A percentile compares a stretch with the other conserved stretches of the same genome.
Evolutionary conservation across 768 basidiomycete genomes (phyloP).

Genomic region (Mycena crocata): DNA sequence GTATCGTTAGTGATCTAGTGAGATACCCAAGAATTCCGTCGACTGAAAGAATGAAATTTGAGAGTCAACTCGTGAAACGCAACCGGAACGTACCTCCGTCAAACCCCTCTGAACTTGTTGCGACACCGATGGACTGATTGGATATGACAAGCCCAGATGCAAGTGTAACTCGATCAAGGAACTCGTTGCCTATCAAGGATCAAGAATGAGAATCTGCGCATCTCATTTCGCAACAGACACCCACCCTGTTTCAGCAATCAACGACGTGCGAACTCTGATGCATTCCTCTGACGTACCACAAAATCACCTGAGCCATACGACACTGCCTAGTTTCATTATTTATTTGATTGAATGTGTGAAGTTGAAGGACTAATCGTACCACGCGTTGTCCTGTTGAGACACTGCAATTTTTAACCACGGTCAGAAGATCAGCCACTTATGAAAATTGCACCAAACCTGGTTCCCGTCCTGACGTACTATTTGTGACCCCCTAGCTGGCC

Average conservation of each 20-base stretch:
- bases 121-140: slow-evolving; percentile 61
- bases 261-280: not conserved
- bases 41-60: slow-evolving; percentile 31
- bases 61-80: not conserved
- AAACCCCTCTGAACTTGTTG: slow-evolving; percentile 33
- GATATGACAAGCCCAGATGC: slow-evolving; percentile 50
- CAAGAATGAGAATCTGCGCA: not conserved
- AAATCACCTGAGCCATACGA: slow-evolving; percentile 56
- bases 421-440: too few species aligned
- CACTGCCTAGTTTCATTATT: slow-evolving; percentile 44
- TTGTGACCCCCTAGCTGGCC: too few species aligned
- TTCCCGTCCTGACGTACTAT: too few species aligned
- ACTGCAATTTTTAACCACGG: too few species aligned
- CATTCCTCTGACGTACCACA: not conserved
- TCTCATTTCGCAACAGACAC: not conserved
- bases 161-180: slow-evolving; percentile 55
- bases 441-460: too few species aligned
- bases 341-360: not conserved
- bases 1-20: not conserved
- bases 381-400: slow-evolving; percentile 3
- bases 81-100: slow-evolving; percentile 2
- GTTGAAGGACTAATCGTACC: not conserved
- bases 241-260: not conserved
- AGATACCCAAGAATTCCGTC: slow-evolving; percentile 64
- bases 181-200: slow-evolving; percentile 39